Base-by-base conservation (phyloP, 352 stramenopile genomes). In the Pythium plurisporium region DNA sequence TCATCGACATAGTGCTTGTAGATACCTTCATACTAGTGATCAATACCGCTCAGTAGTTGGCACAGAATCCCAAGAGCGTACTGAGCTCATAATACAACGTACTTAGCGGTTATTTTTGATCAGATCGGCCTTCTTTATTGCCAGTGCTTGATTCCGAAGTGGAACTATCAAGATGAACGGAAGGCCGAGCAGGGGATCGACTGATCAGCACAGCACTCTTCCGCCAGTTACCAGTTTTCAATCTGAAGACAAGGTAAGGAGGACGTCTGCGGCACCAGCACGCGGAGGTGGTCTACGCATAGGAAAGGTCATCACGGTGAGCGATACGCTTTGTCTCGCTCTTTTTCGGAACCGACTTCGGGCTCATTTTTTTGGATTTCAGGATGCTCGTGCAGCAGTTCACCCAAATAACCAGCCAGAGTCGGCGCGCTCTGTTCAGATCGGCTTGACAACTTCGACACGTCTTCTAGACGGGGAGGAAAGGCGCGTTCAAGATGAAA, bases 251-350 rank as follows among this genome's bases (percentile, higher is more conserved):
- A 50, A 54, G 29, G 30, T 20, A 30, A 50, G 36, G 25, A 40
- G 42, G 15, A 11, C 47, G 1, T 37, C 11, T n/a, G n/a, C 15
- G 20, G 11, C 1, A 23, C 31, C 15, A 31, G n/a, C 31, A 17
- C 71, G 73, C 5, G 71, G 73, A 6, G 61, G 70, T 26, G 55
- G 62, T 15, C 63, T 87, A 23, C 75, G 78, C n/a, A 69, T 88
- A 11, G 70, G 74, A 19, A 75, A 75, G 23, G 52, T 86, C 23
- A 73, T 86, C 43, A 74, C 70, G 17, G 75, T 87, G 63, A 31
- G 76, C 59, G 1, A 27, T 29, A 5, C 12, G 3, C 40, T 9
- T 44, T 17, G 20, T 33, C 22, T 22, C 3, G 33, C 7, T 25
- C 9, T 20, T 14, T 6, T 44, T 19, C 6, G 5, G 14, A 15